These are phyloP conservation scores for Eucalyptus urophylla DNA, from an alignment of 345 rosid species.

Conservation along the genomic window DNA sequence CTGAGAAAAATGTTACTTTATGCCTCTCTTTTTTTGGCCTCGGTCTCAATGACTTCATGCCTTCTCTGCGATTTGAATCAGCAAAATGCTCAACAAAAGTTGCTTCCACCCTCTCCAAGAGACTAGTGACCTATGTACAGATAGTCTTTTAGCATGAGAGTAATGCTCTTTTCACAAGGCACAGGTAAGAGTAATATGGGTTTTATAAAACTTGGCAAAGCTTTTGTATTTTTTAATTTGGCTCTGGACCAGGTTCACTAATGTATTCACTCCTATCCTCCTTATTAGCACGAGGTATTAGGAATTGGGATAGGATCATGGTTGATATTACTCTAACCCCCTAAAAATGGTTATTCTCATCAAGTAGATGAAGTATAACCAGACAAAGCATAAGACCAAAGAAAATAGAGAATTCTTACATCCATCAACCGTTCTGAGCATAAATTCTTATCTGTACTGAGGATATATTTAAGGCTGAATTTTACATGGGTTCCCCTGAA, in stretches of 20 bases:
- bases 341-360: background rate
- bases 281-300: background rate
- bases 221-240: background rate
- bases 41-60: conserved; percentile 53
- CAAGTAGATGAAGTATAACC: background rate
- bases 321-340: background rate
- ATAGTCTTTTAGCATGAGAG: background rate
- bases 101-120: conserved; percentile 53
- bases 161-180: background rate
- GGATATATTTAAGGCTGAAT: background rate
- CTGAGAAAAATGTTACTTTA: conserved; percentile 53
- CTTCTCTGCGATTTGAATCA: conserved; percentile 41
- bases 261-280: background rate
- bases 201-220: background rate
- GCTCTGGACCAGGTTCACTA: background rate
- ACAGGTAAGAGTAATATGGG: background rate
- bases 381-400: background rate
- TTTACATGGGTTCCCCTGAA: background rate
- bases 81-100: conserved; percentile 53
- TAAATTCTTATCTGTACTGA: background rate
- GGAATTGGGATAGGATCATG: background rate
- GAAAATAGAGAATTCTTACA: background rate
- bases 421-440: background rate
- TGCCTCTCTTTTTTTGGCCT: conserved; percentile 51
- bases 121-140: conserved; percentile 26